Percentiles rank a stretch among this genome's conserved stretches.
Conservation (phyloP, 345 rosid species). For the Balakata baccata region DNA sequence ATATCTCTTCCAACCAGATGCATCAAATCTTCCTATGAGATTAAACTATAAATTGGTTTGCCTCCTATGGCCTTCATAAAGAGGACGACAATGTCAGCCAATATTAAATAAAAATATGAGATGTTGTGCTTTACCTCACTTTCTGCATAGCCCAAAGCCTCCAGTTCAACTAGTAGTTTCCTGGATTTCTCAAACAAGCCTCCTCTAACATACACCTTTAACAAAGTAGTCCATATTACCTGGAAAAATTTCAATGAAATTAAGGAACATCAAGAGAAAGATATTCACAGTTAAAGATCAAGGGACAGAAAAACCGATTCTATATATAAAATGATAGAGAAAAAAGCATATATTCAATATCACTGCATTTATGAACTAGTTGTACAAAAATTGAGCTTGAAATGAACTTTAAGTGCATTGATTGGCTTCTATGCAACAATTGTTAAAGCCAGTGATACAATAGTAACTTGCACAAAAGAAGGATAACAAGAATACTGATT, state of each 20-base stretch:
- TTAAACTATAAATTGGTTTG: not conserved
- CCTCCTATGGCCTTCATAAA: not conserved
- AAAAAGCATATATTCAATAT: not conserved
- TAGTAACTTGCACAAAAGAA: not conserved
- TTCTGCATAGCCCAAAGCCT: constrained; percentile 63
- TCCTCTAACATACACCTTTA: constrained; percentile 85
- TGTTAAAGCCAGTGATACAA: not conserved
- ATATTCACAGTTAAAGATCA: not conserved
- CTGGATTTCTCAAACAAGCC: constrained; percentile 80
- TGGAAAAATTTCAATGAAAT: constrained; percentile 36
- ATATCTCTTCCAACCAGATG: not conserved
- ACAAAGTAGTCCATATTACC: constrained; percentile 83
- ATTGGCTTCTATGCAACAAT: not conserved
- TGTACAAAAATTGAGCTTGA: not conserved
- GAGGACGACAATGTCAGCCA: constrained; percentile 6
- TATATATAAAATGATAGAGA: not conserved
- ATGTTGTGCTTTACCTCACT: constrained; percentile 55
- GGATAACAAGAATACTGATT: not conserved
- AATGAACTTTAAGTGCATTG: not conserved
- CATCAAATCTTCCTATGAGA: not conserved
- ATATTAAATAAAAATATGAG: constrained; percentile 1
- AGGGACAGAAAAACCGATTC: not conserved
- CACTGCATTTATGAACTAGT: not conserved
- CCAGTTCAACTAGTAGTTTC: constrained; percentile 61
- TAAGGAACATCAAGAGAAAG: constrained; percentile 4